phyloP scores from a whole-genome alignment of 2,329 filamentous ascomycete species.

The Colletotrichum musicola region DNA sequence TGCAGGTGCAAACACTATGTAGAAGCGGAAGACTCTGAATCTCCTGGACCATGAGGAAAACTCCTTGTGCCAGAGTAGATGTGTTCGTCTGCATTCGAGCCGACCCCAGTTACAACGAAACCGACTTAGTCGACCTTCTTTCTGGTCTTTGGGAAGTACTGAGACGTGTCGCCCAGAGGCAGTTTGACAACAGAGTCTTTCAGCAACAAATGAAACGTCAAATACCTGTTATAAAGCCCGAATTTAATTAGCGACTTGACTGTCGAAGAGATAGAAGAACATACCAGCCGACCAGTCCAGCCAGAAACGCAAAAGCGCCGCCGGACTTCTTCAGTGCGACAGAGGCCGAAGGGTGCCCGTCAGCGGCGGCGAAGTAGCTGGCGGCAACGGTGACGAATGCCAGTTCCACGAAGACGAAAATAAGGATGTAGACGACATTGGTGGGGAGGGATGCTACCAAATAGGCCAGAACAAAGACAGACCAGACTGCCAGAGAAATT shows the following conservation, averaged over 20 bases:
- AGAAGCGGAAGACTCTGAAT: no score
- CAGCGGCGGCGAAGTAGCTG: slow-evolving; percentile 45
- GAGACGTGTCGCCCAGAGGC: slow-evolving; percentile 43
- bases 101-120: no score
- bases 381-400: slow-evolving; percentile 42
- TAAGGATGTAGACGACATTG: slow-evolving; percentile 43
- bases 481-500: slow-evolving; percentile 40
- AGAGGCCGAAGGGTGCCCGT: slow-evolving; percentile 39
- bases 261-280: neutral
- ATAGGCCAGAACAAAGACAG: slow-evolving; percentile 44
- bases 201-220: slow-evolving; percentile 43
- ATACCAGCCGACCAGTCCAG: slow-evolving; percentile 45
- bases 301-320: slow-evolving; percentile 44
- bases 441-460: slow-evolving; percentile 43
- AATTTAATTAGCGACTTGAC: neutral
- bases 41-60: no score
- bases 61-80: no score
- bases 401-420: slow-evolving; percentile 43
- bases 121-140: slow-evolving; percentile 15
- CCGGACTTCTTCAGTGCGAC: slow-evolving; percentile 42
- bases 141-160: slow-evolving; percentile 42
- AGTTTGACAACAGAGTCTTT: slow-evolving; percentile 43
- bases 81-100: no score
- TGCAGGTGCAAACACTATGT: no score
- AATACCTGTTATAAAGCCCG: slow-evolving; percentile 38